Base-by-base conservation (phyloP, 2,329 filamentous ascomycete genomes). In the Coleophoma crateriformis region DNA sequence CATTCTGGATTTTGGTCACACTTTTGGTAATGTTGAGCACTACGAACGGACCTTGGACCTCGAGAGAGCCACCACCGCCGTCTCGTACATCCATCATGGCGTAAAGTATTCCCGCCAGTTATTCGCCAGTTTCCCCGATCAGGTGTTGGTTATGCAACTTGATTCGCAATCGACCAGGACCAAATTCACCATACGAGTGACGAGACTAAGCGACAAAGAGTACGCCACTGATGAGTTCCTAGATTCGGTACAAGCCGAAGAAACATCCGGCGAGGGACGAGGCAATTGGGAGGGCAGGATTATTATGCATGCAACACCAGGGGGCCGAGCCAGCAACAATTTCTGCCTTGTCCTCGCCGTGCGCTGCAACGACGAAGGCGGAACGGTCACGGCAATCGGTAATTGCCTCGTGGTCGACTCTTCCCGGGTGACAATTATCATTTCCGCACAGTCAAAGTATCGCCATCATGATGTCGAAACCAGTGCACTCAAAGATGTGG, bases 181-280 rank as follows among this genome's bases (percentile, higher is more conserved):
- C 8, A 41, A 50, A n/a, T 49, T 58, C 15, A 53, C 53, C 2
- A 50, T 68, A n/a, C 64, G 67, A 49, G 53, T 68, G 33, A 62
- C 69, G 10, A 64, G 70, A 33, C 61, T 67, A 52, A 69, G 70
- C 46, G 68, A 71, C 45, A 50, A 64, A 22, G 67, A 70, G 49
- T 69, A 65, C 50, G 69, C 71, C 52, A 68, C 67, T 6, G 68
- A 71, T 52, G 70, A 72, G 49, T 72, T 70, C 54, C 57, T 71
- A 17, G 69, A 72, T 52, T 67, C 66, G 14, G 50, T 72, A 32
- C 46, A 33, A 38, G 61, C 61, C 12, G 57, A 53, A 10, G 56
- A 63, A 27, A 27, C 27, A 27, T 7, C 27, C 8, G 27, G 27
- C 6, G 27, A 27, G 27, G 8, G 27, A 27, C 6, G 27, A 27